Base-by-base conservation (phyloP, 1,284 basidiomycete genomes). In the Trametes pubescens region DNA sequence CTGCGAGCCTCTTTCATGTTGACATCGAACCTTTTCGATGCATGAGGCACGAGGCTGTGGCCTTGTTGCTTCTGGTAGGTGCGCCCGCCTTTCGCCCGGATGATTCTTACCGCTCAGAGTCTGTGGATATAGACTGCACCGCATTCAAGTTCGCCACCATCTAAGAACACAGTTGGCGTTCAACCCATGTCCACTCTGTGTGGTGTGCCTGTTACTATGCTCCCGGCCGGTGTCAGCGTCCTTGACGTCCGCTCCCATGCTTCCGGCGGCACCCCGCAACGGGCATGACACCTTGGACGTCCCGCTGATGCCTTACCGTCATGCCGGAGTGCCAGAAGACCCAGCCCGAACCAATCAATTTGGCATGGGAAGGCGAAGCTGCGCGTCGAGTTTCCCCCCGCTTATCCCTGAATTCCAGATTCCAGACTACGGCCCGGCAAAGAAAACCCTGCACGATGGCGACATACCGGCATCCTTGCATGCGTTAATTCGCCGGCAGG, bases 201-300 rank as follows among this genome's bases (percentile, higher is more conserved):
- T 22, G 46, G 32, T 14, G 44, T 57, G 44, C 56, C 56, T 57
- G 44, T 49, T 40, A 37, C 56, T 21, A 57, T 16, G 56, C 13
- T 14, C 35, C 16, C 13, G 18, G 35, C 46, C 34, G 46, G 21
- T 34, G 40, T 46, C 32, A 56, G 14, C 35, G 56, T 26, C 32
- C 24, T 38, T 48, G 56, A 57, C 46, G 10, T 29, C 18, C 34
- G 44, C 40, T 62, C 65, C 55, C 57, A 57, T 46, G 24, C 54
- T 61, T 51, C 56, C 55, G 55, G 48, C 58, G 58, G 58, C 59
- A 55, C 37, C 29, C 61, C 49, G 49, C 58, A 49, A 29, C n/a
- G 22, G 43, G 24, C 29, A 47, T 22, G 51, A 57, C 48, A 55
- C 13, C 37, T 37, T 24, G 43, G 47, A 60, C 59, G 22, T 52